A percentile compares a stretch with the other conserved stretches of the same genome.
phyloP scores from a whole-genome alignment of 805 yeast genomes.

The Metschnikowia arizonensis region DNA sequence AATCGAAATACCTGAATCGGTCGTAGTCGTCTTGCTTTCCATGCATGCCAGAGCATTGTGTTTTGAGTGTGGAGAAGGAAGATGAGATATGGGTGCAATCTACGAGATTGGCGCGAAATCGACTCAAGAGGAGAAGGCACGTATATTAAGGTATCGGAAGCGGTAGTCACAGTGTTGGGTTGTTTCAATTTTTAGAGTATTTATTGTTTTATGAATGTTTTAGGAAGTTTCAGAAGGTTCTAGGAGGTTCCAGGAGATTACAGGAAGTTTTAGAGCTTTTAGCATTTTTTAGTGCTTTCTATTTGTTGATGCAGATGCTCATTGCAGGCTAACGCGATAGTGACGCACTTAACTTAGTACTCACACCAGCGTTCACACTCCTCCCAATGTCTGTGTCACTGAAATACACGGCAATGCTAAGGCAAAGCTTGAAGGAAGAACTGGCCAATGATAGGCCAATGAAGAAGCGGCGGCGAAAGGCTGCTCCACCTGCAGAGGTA shows the following conservation, averaged over 20 bases:
- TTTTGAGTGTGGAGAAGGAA: not conserved
- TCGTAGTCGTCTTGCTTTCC: constrained; percentile 1
- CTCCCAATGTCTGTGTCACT: constrained; percentile 10
- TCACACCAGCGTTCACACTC: not conserved
- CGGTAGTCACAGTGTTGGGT: no score
- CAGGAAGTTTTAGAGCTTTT: no score
- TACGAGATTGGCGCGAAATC: not conserved
- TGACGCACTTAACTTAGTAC: not conserved
- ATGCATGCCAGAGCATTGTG: not conserved
- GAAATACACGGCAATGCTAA: constrained; percentile 13
- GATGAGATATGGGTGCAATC: not conserved
- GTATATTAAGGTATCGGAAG: no score
- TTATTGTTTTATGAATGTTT: no score
- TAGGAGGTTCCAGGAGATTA: no score
- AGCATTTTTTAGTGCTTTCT: no score
- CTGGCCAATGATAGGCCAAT: constrained; percentile 1
- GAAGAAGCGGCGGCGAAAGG: constrained; percentile 10
- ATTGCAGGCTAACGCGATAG: not conserved
- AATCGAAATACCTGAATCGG: not conserved
- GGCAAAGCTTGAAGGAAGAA: constrained; percentile 10
- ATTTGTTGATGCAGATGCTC: not conserved
- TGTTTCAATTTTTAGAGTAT: no score
- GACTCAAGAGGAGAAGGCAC: not conserved
- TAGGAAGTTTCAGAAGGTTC: no score
- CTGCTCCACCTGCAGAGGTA: constrained; percentile 3